Evolutionary conservation across 148 eudicot genomes (phyloP).

Genomic region (Arctostaphylos glauca): DNA sequence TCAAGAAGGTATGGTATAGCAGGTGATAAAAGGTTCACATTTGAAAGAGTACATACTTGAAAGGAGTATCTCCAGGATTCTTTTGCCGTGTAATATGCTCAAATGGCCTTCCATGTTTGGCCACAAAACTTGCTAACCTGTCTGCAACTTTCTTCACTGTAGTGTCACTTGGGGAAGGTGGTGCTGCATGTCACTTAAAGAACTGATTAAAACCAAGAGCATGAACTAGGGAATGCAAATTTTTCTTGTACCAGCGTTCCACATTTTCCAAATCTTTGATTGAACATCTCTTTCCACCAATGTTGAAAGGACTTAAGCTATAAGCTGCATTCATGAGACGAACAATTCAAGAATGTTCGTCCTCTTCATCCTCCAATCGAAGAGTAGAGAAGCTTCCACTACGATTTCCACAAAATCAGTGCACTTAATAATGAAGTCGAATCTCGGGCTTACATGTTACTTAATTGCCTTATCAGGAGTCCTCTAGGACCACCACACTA

Average conservation of each 20-base stretch:
- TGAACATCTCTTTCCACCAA: conserved; percentile 76
- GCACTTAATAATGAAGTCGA: conserved; percentile 7
- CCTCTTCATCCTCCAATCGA: conserved; percentile 34
- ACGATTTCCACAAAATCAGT: conserved; percentile 14
- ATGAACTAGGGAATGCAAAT: conserved; percentile 85
- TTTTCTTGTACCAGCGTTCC: conserved; percentile 86
- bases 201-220: conserved; percentile 92
- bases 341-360: conserved; percentile 57
- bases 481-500: conserved; percentile 5
- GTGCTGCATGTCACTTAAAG: conserved; percentile 99
- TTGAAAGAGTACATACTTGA: conserved; percentile 51
- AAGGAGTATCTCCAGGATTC: conserved; percentile 97
- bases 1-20: background rate
- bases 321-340: conserved; percentile 80
- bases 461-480: background rate
- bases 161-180: conserved; percentile 87
- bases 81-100: conserved; percentile 91
- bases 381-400: conserved; percentile 20
- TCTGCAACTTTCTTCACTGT: conserved; percentile 97
- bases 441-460: background rate
- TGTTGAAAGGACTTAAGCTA: conserved; percentile 53
- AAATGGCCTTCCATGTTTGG: conserved; percentile 89
- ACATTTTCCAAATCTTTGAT: conserved; percentile 80
- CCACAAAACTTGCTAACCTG: conserved; percentile 93
- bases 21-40: background rate